Evolutionary conservation across 75 land plant species (phyloP), one percentile per base, ranked within the genome.

Genomic region (Cunninghamia lanceolata): DNA sequence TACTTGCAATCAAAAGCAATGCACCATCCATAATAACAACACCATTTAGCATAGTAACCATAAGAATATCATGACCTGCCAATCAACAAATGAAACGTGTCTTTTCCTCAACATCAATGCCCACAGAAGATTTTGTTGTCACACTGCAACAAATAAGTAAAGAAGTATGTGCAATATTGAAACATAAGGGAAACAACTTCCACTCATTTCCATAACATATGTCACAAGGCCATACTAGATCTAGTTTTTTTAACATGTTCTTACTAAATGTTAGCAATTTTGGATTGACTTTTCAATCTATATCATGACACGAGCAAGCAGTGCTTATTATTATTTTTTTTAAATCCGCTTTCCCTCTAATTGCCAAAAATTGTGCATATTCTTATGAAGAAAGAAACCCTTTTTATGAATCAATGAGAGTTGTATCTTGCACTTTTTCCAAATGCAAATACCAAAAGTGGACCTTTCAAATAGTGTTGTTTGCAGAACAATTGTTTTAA

Each of bases 151-250:
- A n/a, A n/a, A n/a, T n/a, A n/a, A n/a, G n/a, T n/a, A n/a, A n/a
- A n/a, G 92, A 90, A 34, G 99, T 93, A 84, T 96, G 99, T 82
- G 97, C 92, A 10, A 96, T 53, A 81, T 95, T 96, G 87, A 96
- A 96, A 66, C 90, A 92, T 85, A 96, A 85, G 16, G 85, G 76
- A 53, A 89, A 88, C 32, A 91, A 90, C 38, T 78, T 68, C 91
- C 88, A 85, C 4, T 71, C 63, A 53, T 86, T 38, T 50, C 52
- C 52, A 52, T 63, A 46, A 79, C 52, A 40, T 11, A 81, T 79
- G 74, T 86, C 73, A 52, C 56, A 35, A 47, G 93, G 89, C 98
- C 98, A 96, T 9, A 73, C 32, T 75, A 96, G 96, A 93, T 95
- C 93, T 86, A 95, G 98, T 84, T 96, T 96, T 59, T 96, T 96